Base-by-base conservation (phyloP, 495 filamentous ascomycete species). In the Penicillium atrosanguineum region DNA sequence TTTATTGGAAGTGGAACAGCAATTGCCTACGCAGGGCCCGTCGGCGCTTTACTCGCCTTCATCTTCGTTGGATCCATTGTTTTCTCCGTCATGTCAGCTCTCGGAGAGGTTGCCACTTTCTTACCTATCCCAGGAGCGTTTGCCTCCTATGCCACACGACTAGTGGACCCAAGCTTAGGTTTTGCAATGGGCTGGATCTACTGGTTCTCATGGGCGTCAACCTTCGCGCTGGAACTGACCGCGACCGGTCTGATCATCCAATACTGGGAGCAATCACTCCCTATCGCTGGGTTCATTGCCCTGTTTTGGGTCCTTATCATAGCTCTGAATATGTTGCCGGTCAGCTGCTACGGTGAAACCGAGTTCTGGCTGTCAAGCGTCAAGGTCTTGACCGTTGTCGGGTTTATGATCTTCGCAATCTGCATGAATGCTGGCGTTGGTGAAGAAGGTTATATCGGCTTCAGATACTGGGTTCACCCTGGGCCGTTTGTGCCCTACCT, bases 41-140 rank as follows among this genome's bases (percentile, higher is more conserved):
- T 82, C 3, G 83, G 79, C 12, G 77, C 84, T 29, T 73, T 90
- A 38, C 74, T 89, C 42, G 81, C 82, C 23, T 90, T 86, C 54
- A 56, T 71, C 18, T 62, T 80, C 41, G 74, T 82, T 48, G 81
- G 81, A 11, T 65, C 80, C 16, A 54, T 83, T 31, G 79, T 83
- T 19, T 82, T 72, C 59, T 58, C 80, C 26, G 79, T 69, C 47
- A 76, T 79, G 69, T 64, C 68, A 34, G 64, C 62, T 11, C 61
- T 71, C n/a, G 84, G 85, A 31, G 86, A 89, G 64, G 85, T 89
- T 81, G 79, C 84, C 12, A 84, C 86, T 12, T 89, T 78, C 58
- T 76, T 89, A 19, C 87, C 87, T 19, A 79, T 88, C 16, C 79
- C 85, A 7, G 87, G 87, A 46, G 80, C 84, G 18, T 86, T 88